Base-by-base conservation (phyloP, 2,329 filamentous ascomycete genomes). In the Calonectria pseudoreteaudii region DNA sequence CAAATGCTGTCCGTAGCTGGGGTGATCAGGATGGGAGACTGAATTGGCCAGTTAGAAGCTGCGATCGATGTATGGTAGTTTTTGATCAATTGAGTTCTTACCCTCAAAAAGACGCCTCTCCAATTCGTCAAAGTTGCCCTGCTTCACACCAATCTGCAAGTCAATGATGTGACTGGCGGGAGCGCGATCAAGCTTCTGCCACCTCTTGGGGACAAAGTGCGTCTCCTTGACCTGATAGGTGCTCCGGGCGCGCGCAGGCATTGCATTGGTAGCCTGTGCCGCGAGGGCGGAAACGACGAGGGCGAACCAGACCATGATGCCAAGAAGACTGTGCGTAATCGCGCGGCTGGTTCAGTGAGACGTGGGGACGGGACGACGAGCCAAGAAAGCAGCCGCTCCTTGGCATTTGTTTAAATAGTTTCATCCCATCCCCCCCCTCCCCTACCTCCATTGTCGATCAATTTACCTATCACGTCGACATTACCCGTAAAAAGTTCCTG, bases 401-500 rank as follows among this genome's bases (percentile, higher is more conserved):
- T 60, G 31, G 56, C 56, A 23, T 60, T 60, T 13, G 1, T 60
- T 60, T 56, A 56, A 56, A 34, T 56, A 56, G 23, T 56, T 56
- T 56, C 52, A 18, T 31, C 14, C 14, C 50, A 14, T 38, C 36
- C n/a, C n/a, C n/a, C n/a, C n/a, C n/a, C n/a, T n/a, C n/a, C n/a
- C n/a, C n/a, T 11, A 10, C 11, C 13, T 30, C 31, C 53, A 36
- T 36, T 58, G 20, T 18, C 31, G 11, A 34, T 16, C 11, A 58
- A 36, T 20, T 58, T n/a, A 58, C 20, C 13, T 58, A 58, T 58
- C 53, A 38, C 34, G 31, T 58, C 31, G 31, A 58, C 20, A 58
- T 58, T 58, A 36, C 8, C 53, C 53, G 53, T n/a, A 58, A 58
- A 58, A 58, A 58, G 53, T 58, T 58, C 53, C 53, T 58, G 53